Conservation (phyloP, 352 stramenopile species). For the Thraustochytrium striatum region DNA sequence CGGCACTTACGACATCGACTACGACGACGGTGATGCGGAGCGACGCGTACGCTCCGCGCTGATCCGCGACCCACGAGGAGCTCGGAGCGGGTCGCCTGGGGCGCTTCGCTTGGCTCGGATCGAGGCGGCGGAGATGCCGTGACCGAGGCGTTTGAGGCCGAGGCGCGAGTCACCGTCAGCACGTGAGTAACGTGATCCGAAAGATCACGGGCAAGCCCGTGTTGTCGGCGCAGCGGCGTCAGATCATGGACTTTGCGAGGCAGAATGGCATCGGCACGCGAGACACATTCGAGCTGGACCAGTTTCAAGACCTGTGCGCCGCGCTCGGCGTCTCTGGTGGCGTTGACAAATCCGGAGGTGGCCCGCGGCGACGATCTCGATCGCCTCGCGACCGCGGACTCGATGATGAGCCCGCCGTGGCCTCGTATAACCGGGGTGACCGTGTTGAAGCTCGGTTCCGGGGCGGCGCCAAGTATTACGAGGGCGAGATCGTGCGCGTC, state of each 20-base stretch:
- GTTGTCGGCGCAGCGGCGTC: neutral
- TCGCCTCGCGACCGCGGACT: neutral
- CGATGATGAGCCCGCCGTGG: no score
- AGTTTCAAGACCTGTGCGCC: constrained; percentile 24
- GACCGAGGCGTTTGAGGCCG: neutral
- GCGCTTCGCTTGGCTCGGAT: no score
- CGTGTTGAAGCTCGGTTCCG: constrained; percentile 66
- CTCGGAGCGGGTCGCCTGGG: no score
- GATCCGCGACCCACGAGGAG: constrained; percentile 8
- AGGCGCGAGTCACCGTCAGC: constrained; percentile 30
- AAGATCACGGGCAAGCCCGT: constrained; percentile 32
- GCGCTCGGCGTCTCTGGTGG: neutral
- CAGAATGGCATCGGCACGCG: constrained; percentile 1
- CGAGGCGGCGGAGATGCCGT: no score
- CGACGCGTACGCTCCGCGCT: constrained; percentile 51
- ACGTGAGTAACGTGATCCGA: constrained; percentile 29
- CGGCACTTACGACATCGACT: constrained; percentile 68
- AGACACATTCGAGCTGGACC: neutral
- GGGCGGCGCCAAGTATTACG: constrained; percentile 67
- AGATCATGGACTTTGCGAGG: constrained; percentile 7
- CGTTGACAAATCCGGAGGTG: neutral
- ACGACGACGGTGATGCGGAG: constrained; percentile 70
- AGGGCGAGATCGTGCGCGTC: constrained; percentile 55
- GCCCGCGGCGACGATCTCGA: neutral
- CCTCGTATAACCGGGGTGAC: constrained; percentile 53